These are phyloP conservation scores for Penicillium sclerotigenum DNA, from an alignment of 2,329 filamentous ascomycete genomes.

Conservation along the genomic window DNA sequence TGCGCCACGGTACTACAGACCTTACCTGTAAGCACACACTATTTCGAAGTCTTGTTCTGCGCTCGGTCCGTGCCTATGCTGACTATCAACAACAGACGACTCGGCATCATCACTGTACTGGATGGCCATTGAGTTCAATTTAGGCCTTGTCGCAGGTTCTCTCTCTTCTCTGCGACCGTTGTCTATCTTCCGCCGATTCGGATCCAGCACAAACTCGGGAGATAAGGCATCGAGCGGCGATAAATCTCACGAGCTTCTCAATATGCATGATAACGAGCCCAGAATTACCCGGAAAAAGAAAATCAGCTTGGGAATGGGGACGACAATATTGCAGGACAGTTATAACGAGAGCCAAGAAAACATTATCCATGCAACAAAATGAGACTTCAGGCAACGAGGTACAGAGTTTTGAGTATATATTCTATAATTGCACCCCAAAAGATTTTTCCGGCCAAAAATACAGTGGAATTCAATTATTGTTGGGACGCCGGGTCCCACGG, in stretches of 20 bases:
- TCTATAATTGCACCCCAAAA: not conserved
- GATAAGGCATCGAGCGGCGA: not conserved
- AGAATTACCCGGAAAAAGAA: not conserved
- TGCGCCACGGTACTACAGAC: conserved; percentile 11
- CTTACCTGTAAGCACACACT: conserved; percentile 16
- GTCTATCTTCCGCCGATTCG: conserved; percentile 8
- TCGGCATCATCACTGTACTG: conserved; percentile 18
- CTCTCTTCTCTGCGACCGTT: conserved; percentile 13
- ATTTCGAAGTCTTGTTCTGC: not conserved
- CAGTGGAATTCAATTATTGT: not conserved
- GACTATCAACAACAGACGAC: conserved; percentile 3
- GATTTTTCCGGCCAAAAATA: not conserved
- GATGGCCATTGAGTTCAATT: conserved; percentile 24
- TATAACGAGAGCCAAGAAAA: conserved; percentile 6
- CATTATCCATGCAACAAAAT: not conserved
- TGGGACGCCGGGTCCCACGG: not conserved
- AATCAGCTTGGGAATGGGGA: not conserved
- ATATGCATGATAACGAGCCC: not conserved
- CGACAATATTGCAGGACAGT: conserved; percentile 1
- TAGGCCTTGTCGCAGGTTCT: conserved; percentile 20
- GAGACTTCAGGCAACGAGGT: not conserved
- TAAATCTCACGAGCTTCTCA: not conserved
- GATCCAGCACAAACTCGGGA: not conserved
- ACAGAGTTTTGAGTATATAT: not conserved
- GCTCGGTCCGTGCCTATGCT: not conserved